phyloP scores from a whole-genome alignment of 2,329 filamentous ascomycete genomes.

The Fusarium buxicola region DNA sequence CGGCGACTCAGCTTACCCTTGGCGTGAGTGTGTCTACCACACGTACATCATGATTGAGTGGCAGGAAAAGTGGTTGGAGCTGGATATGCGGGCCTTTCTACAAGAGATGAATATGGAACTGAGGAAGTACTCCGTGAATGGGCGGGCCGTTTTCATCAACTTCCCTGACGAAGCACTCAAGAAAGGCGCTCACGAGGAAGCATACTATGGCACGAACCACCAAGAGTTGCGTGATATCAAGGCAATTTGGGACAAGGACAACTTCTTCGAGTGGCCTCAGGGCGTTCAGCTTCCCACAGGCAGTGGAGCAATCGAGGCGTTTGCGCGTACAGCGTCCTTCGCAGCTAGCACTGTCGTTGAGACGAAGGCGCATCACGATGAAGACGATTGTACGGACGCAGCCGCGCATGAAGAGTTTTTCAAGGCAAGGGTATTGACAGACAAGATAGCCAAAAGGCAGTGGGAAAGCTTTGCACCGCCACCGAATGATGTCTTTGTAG shows the following conservation, averaged over 20 bases:
- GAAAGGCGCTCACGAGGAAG: conserved; percentile 33
- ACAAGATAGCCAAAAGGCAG: too few relatives aligned
- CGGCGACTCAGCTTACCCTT: conserved; percentile 45
- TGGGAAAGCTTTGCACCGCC: too few relatives aligned
- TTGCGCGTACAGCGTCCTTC: too few relatives aligned
- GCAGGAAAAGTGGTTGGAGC: conserved; percentile 49
- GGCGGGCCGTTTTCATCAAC: conserved; percentile 46
- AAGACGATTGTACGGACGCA: too few relatives aligned
- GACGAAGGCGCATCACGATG: too few relatives aligned
- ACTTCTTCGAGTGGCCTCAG: conserved; percentile 47
- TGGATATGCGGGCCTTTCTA: conserved; percentile 43
- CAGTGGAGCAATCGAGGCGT: too few relatives aligned
- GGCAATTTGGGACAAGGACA: conserved; percentile 41
- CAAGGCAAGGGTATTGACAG: too few relatives aligned
- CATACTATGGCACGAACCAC: conserved; percentile 49
- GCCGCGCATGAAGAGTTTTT: too few relatives aligned
- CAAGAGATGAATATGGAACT: conserved; percentile 39
- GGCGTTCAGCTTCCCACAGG: conserved; percentile 27
- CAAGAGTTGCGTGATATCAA: conserved; percentile 44
- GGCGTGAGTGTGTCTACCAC: conserved; percentile 46
- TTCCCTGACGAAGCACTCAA: conserved; percentile 43
- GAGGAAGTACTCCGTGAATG: conserved; percentile 32
- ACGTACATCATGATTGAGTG: conserved; percentile 48
- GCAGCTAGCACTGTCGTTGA: too few relatives aligned
- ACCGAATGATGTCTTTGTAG: too few relatives aligned